These are phyloP conservation scores for Camellia lanceoleosa DNA, from an alignment of 148 eudicot species.

Conservation along the genomic window DNA sequence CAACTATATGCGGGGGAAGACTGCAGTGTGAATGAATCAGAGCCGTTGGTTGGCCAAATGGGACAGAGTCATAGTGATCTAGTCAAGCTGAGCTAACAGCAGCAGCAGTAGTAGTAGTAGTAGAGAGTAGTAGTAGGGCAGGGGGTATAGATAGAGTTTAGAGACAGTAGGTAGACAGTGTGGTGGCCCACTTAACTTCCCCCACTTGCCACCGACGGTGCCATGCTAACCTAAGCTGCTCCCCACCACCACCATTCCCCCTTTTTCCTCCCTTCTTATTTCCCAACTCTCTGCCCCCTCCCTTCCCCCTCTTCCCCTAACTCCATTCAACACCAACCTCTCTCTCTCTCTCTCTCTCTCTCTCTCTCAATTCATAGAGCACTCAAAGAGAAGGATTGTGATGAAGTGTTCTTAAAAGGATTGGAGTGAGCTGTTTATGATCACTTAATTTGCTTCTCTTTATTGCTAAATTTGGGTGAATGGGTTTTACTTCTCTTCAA, in stretches of 20 bases:
- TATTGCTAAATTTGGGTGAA: background rate
- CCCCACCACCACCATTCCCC: slow-evolving; percentile 20
- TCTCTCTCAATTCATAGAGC: too few relatives aligned
- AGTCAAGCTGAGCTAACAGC: background rate
- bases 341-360: background rate
- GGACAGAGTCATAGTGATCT: background rate
- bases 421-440: background rate
- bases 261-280: slow-evolving; percentile 74
- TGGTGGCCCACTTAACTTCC: slow-evolving; percentile 4
- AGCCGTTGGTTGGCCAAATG: background rate
- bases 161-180: background rate
- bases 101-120: too few relatives aligned
- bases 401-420: background rate
- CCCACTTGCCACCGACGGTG: slow-evolving; percentile 22
- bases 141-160: background rate
- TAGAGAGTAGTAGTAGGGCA: too few relatives aligned
- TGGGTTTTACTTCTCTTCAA: slow-evolving; percentile 50
- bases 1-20: background rate
- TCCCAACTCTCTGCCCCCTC: slow-evolving; percentile 38
- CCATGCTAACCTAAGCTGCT: background rate
- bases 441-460: background rate
- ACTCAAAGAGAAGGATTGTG: background rate
- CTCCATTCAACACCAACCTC: slow-evolving; percentile 17
- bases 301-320: slow-evolving; percentile 17
- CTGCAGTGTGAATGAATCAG: background rate